Percentiles rank a stretch among this genome's conserved stretches.
phyloP scores from a whole-genome alignment of 2,329 filamentous ascomycete genomes.

The Rutstroemia sp. region DNA sequence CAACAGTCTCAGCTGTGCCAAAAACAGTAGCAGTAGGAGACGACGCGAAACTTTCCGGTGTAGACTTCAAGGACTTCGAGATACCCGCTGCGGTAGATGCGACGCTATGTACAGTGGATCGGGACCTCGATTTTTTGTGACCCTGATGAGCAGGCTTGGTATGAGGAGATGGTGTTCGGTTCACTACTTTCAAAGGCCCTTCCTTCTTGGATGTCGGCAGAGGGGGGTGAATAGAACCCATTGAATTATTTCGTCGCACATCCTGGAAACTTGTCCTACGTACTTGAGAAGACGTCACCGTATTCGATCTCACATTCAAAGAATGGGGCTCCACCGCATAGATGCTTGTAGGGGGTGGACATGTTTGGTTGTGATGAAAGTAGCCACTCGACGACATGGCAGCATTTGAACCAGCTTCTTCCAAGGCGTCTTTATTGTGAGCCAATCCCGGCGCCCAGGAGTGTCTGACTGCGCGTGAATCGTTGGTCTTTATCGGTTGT shows the following conservation, averaged over 20 bases:
- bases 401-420: slow-evolving; percentile 8
- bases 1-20: slow-evolving; percentile 4
- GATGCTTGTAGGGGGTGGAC: not conserved
- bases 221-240: not conserved
- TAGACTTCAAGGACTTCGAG: slow-evolving; percentile 1
- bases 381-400: slow-evolving; percentile 12
- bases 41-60: not conserved
- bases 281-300: not conserved
- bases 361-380: not conserved
- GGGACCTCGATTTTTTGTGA: not conserved
- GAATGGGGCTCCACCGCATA: not conserved
- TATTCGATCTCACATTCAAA: not conserved
- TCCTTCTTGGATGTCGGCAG: not conserved
- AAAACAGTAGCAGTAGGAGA: not conserved
- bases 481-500: not conserved
- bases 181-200: not conserved
- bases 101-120: slow-evolving; percentile 3
- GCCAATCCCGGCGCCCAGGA: not conserved
- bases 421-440: not conserved
- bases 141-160: not conserved
- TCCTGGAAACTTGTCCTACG: not conserved
- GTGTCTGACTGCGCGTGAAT: not conserved
- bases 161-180: slow-evolving; percentile 1
- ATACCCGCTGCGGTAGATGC: not conserved
- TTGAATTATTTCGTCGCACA: not conserved